Evolutionary conservation across 306 rosid genomes (phyloP).

Genomic region (Fragaria ananassa): DNA sequence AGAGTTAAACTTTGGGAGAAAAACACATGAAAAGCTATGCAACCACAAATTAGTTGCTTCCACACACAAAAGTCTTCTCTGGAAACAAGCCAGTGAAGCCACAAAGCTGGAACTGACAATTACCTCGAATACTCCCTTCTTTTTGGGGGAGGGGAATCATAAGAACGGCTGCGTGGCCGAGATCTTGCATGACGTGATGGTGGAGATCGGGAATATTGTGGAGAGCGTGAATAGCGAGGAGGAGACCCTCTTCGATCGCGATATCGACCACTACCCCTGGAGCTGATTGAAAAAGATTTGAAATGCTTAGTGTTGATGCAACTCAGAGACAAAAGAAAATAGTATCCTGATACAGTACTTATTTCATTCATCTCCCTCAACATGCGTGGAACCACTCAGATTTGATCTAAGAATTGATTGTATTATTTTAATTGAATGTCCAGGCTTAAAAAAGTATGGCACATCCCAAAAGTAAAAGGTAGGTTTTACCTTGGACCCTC

Average conservation of each 20-base stretch:
- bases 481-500: conserved; percentile 59
- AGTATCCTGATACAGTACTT: background rate
- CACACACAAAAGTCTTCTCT: background rate
- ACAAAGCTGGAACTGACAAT: background rate
- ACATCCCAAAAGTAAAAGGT: background rate
- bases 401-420: background rate
- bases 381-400: background rate
- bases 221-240: conserved; percentile 68
- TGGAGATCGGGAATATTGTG: conserved; percentile 70
- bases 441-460: background rate
- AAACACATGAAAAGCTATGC: background rate
- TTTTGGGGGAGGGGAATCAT: conserved; percentile 70
- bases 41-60: background rate
- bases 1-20: background rate
- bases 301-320: background rate
- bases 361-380: background rate
- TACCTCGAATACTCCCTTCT: conserved; percentile 79
- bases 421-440: background rate
- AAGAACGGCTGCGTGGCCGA: conserved; percentile 61
- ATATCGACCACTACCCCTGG: conserved; percentile 53
- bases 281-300: conserved; percentile 3
- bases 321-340: conserved; percentile 7
- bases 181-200: conserved; percentile 69
- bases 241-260: conserved; percentile 84
- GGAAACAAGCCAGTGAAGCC: background rate